A percentile compares a stretch with the other conserved stretches of the same genome.
These are phyloP conservation scores for Botrytis paeoniae DNA, from an alignment of 2,329 filamentous ascomycete genomes.

Conservation along the genomic window DNA sequence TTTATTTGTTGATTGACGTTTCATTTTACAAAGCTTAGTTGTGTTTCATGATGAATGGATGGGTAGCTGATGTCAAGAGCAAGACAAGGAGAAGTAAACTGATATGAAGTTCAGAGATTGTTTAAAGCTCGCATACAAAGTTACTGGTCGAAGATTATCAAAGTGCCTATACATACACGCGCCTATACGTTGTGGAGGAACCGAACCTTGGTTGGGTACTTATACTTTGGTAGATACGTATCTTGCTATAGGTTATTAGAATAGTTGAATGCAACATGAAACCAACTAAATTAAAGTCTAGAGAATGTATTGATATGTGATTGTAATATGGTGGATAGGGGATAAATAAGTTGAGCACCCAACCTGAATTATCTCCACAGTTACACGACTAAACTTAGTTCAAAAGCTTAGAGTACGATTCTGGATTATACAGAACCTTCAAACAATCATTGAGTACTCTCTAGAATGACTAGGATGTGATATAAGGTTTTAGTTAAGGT, in stretches of 20 bases:
- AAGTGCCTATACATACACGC: not conserved
- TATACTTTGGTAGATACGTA: not conserved
- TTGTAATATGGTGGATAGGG: not conserved
- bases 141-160: not conserved
- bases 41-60: slow-evolving; percentile 7
- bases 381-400: too few species aligned
- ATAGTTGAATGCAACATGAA: slow-evolving; percentile 13
- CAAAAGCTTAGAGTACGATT: too few species aligned
- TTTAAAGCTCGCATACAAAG: not conserved
- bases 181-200: not conserved
- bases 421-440: too few species aligned
- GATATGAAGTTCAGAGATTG: slow-evolving; percentile 1
- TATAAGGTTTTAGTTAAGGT: not conserved
- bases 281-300: not conserved
- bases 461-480: not conserved
- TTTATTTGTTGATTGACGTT: slow-evolving; percentile 21
- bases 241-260: slow-evolving; percentile 3
- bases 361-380: too few species aligned
- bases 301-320: not conserved
- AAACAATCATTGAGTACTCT: too few species aligned
- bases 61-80: slow-evolving; percentile 1
- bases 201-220: not conserved
- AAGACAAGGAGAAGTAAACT: not conserved
- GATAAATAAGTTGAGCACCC: too few species aligned
- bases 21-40: slow-evolving; percentile 12